Conservation (phyloP, 768 basidiomycete species). For the Termitomyces sp. region DNA sequence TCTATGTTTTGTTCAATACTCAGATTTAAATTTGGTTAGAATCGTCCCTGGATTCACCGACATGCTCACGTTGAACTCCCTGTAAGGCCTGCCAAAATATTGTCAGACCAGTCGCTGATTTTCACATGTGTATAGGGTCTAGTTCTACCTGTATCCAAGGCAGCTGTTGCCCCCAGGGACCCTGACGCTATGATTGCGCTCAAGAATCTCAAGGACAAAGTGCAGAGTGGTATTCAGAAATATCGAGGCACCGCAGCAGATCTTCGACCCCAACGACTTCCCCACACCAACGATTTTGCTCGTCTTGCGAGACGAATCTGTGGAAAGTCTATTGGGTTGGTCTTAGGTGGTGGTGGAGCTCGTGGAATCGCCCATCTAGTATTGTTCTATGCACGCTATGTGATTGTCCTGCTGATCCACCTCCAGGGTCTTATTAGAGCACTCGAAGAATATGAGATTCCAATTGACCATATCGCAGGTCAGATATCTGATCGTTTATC, state of each 20-base stretch:
- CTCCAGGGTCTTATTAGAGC: conserved; percentile 85
- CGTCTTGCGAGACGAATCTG: conserved; percentile 87
- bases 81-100: conserved; percentile 31
- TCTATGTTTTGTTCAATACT: neutral
- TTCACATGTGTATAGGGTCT: conserved; percentile 49
- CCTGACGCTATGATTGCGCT: conserved; percentile 85
- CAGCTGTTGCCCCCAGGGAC: conserved; percentile 57
- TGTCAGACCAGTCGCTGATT: neutral
- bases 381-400: conserved; percentile 5
- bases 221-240: conserved; percentile 83
- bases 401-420: conserved; percentile 5
- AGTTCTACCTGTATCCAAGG: conserved; percentile 58
- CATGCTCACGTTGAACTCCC: conserved; percentile 93
- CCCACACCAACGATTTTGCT: conserved; percentile 87
- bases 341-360: conserved; percentile 97
- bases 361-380: conserved; percentile 53
- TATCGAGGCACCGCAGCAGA: conserved; percentile 67
- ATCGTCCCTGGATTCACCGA: conserved; percentile 92
- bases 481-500: conserved; percentile 8
- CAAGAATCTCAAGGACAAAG: conserved; percentile 89
- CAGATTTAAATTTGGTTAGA: conserved; percentile 36
- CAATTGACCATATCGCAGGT: conserved; percentile 92
- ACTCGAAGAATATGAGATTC: conserved; percentile 85
- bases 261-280: conserved; percentile 66
- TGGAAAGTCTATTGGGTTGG: conserved; percentile 89